Evolutionary conservation across 2,329 filamentous ascomycete species (phyloP).

Genomic region (Ilyonectria destructans): DNA sequence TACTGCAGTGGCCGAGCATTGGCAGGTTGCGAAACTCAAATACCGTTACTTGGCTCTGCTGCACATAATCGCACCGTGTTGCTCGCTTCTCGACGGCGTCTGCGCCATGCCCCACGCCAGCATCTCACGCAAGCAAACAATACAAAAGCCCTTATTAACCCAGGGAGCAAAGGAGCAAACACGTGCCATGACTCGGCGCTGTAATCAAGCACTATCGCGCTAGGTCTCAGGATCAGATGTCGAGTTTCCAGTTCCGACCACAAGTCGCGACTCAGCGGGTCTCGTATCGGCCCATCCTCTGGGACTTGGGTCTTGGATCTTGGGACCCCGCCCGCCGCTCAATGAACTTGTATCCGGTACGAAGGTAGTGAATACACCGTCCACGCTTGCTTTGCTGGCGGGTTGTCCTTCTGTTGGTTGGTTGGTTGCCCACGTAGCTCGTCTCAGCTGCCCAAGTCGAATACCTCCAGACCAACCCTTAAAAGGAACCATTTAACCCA

Average conservation of each 20-base stretch:
- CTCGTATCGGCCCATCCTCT: constrained; percentile 44
- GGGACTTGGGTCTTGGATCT: constrained; percentile 3
- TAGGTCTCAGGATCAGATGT: constrained; percentile 37
- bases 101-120: constrained; percentile 8
- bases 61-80: constrained; percentile 20
- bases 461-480: constrained; percentile 9
- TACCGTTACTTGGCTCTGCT: background rate
- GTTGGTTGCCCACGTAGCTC: constrained; percentile 10
- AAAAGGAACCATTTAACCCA: constrained; percentile 25
- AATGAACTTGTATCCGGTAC: constrained; percentile 18
- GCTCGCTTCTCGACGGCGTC: constrained; percentile 10
- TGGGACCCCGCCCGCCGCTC: constrained; percentile 15
- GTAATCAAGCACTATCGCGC: constrained; percentile 23
- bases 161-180: constrained; percentile 20
- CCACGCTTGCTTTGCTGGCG: constrained; percentile 16
- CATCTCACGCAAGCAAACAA: constrained; percentile 22
- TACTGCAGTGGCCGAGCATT: constrained; percentile 15
- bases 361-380: constrained; percentile 5
- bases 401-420: constrained; percentile 13
- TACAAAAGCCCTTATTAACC: constrained; percentile 15
- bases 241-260: constrained; percentile 37
- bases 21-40: constrained; percentile 23
- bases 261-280: constrained; percentile 34
- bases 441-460: constrained; percentile 22
- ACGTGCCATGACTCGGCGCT: constrained; percentile 40